A percentile compares a stretch with the other conserved stretches of the same genome.
phyloP scores from a whole-genome alignment of 73 alveolate genomes.

The Paramecium caudatum region DNA sequence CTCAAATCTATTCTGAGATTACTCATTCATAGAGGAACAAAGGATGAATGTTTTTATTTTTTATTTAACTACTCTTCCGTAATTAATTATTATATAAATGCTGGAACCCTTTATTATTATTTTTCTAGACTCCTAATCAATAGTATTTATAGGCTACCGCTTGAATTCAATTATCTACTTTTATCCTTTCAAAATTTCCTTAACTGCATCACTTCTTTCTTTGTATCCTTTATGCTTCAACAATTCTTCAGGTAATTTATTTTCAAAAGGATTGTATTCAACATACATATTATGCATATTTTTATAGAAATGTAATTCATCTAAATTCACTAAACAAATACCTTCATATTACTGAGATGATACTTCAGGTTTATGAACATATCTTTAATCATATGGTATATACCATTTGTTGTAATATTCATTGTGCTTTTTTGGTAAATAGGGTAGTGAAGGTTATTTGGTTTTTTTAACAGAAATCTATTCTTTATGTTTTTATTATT shows the following conservation, averaged over 20 bases:
- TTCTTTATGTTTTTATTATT: not conserved
- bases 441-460: slow-evolving; percentile 58
- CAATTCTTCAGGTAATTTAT: not conserved
- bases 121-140: slow-evolving; percentile 4
- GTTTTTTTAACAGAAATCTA: not conserved
- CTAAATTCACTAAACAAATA: not conserved
- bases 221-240: not conserved
- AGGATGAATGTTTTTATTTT: not conserved
- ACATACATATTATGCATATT: not conserved
- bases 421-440: not conserved
- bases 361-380: not conserved
- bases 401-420: slow-evolving; percentile 53
- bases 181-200: not conserved
- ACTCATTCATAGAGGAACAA: no score
- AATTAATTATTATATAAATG: not conserved
- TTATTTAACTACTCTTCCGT: not conserved
- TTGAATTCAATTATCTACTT: not conserved
- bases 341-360: not conserved
- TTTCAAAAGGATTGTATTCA: not conserved
- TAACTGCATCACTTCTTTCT: slow-evolving; percentile 43
- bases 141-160: not conserved
- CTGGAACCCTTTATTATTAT: not conserved
- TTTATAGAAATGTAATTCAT: slow-evolving; percentile 50
- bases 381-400: slow-evolving; percentile 55
- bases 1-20: not conserved